A percentile compares a stretch with the other conserved stretches of the same genome.
These are phyloP conservation scores for Ambrosiella xylebori DNA, from an alignment of 2,329 filamentous ascomycete species.

Conservation along the genomic window DNA sequence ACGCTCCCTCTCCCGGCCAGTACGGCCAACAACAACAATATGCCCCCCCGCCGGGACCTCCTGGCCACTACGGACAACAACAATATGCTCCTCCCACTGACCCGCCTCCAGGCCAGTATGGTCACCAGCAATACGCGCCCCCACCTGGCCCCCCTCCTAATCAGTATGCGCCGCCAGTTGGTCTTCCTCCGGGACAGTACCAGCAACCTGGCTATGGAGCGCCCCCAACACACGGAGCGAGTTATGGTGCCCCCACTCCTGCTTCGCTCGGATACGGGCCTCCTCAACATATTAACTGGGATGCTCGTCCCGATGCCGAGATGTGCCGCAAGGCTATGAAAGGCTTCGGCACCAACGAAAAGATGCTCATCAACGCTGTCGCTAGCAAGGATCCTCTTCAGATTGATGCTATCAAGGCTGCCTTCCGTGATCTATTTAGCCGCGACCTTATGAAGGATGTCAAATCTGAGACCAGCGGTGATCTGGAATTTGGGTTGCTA, in stretches of 20 bases:
- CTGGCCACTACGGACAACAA: conserved; percentile 16
- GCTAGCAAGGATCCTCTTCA: conserved; percentile 62
- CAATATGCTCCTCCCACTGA: conserved; percentile 17
- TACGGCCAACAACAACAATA: conserved; percentile 4
- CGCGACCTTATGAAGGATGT: conserved; percentile 61
- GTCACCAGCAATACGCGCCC: not conserved
- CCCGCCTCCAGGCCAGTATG: not conserved
- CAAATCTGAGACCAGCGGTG: conserved; percentile 56
- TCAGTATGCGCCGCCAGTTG: conserved; percentile 18
- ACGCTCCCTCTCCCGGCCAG: conserved; percentile 20
- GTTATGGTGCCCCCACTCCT: conserved; percentile 35
- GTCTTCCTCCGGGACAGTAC: conserved; percentile 15
- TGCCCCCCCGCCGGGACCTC: conserved; percentile 6
- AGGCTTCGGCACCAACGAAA: conserved; percentile 80
- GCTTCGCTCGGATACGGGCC: conserved; percentile 61
- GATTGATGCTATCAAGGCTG: conserved; percentile 46
- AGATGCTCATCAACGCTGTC: conserved; percentile 51
- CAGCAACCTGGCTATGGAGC: not conserved
- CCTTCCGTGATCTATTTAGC: conserved; percentile 46
- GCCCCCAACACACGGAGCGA: conserved; percentile 24
- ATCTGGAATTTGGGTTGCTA: conserved; percentile 58
- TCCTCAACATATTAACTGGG: conserved; percentile 49
- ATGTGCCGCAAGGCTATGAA: conserved; percentile 73
- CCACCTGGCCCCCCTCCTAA: not conserved
- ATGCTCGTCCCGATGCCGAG: conserved; percentile 52